Evolutionary conservation across 2,329 filamentous ascomycete genomes (phyloP).

Genomic region (Sarocladium strictum): DNA sequence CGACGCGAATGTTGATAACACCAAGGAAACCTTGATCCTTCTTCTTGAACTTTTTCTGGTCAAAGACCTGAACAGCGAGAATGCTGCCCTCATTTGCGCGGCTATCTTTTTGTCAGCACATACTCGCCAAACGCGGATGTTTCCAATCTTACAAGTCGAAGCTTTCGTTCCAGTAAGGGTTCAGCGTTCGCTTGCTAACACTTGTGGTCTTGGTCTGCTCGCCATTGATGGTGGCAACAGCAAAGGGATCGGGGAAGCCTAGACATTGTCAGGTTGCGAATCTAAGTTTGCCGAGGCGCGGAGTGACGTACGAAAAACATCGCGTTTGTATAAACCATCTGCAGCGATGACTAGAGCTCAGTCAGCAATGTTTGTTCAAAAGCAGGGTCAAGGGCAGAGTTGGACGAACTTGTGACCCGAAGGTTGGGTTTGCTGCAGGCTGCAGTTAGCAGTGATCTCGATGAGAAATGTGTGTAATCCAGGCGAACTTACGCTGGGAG

Average conservation of each 20-base stretch:
- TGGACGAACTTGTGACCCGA: conserved; percentile 77
- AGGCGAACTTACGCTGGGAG: conserved; percentile 1
- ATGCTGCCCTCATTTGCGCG: conserved; percentile 92
- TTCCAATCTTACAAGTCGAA: conserved; percentile 79
- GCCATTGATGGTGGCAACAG: conserved; percentile 92
- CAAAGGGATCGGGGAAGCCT: conserved; percentile 98
- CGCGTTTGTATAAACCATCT: conserved; percentile 96
- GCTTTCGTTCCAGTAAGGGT: conserved; percentile 99
- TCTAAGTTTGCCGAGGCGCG: background rate
- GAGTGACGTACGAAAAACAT: conserved; percentile 84
- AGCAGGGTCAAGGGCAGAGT: conserved; percentile 13
- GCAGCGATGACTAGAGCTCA: conserved; percentile 80
- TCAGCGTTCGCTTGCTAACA: conserved; percentile 94
- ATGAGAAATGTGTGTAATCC: background rate
- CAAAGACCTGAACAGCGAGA: conserved; percentile 95
- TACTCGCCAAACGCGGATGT: background rate
- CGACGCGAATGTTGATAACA: conserved; percentile 94
- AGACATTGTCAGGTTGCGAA: background rate
- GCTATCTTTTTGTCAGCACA: conserved; percentile 41
- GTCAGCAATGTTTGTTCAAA: conserved; percentile 29
- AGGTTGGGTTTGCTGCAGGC: conserved; percentile 70
- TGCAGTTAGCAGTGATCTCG: background rate
- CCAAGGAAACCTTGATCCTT: conserved; percentile 99
- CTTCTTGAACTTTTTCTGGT: conserved; percentile 99
- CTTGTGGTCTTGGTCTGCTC: conserved; percentile 98